A percentile compares a stretch with the other conserved stretches of the same genome.
These are phyloP conservation scores for Tylopilus felleus DNA, from an alignment of 768 basidiomycete species.

Conservation along the genomic window DNA sequence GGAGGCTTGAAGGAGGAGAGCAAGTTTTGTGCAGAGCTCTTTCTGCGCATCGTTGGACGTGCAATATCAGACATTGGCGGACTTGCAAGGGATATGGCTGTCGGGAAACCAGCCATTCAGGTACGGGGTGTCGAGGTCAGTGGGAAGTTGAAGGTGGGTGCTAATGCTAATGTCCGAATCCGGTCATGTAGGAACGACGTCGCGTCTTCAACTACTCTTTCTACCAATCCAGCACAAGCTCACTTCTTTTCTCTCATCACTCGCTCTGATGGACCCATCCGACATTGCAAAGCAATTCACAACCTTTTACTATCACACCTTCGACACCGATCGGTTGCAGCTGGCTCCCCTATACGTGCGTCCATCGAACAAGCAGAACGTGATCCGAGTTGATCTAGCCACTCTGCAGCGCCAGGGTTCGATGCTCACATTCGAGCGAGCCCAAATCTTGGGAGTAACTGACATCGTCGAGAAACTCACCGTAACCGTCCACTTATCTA, in stretches of 20 bases:
- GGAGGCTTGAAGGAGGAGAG: slow-evolving; percentile 65
- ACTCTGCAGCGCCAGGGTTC: slow-evolving; percentile 63
- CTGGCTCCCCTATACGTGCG: slow-evolving; percentile 77
- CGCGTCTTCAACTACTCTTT: not conserved
- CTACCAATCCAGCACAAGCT: not conserved
- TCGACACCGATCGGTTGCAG: slow-evolving; percentile 57
- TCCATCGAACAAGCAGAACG: slow-evolving; percentile 15
- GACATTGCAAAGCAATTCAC: slow-evolving; percentile 75
- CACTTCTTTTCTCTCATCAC: slow-evolving; percentile 12
- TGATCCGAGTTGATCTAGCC: slow-evolving; percentile 30
- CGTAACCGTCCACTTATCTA: slow-evolving; percentile 37
- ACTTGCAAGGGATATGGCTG: slow-evolving; percentile 17
- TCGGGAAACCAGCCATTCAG: slow-evolving; percentile 21
- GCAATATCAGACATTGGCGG: slow-evolving; percentile 29
- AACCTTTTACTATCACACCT: slow-evolving; percentile 78
- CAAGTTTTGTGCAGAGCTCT: slow-evolving; percentile 82
- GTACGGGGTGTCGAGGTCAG: not conserved
- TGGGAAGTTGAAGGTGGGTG: not conserved
- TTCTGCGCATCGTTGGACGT: slow-evolving; percentile 73
- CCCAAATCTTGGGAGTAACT: slow-evolving; percentile 49
- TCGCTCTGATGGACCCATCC: slow-evolving; percentile 68
- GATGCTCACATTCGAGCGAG: slow-evolving; percentile 82
- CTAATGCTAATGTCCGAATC: not conserved
- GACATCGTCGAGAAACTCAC: slow-evolving; percentile 70
- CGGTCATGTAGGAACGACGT: not conserved